Evolutionary conservation across 768 basidiomycete species (phyloP).

Genomic region (Calocybe gangraenosa): DNA sequence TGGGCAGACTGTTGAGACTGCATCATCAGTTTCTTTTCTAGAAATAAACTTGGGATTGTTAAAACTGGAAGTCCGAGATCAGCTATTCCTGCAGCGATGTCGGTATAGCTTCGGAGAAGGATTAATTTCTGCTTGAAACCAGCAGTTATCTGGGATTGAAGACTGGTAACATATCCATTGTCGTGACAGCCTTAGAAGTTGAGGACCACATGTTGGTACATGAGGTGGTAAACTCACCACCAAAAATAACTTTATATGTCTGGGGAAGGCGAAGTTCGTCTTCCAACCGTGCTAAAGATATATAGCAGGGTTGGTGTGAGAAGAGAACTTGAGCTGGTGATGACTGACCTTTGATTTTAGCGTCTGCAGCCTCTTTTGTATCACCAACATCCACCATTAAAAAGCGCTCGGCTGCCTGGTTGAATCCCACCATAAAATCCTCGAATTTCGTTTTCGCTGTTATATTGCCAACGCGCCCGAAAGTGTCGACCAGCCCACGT

Average conservation of each 20-base stretch:
- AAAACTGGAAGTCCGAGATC: conserved; percentile 54
- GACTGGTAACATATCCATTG: conserved; percentile 62
- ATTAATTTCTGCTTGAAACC: conserved; percentile 63
- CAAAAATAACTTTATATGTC: conserved; percentile 64
- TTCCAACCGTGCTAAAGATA: conserved; percentile 45
- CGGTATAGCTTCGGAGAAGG: conserved; percentile 58
- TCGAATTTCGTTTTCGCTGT: conserved; percentile 46
- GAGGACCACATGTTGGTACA: no score
- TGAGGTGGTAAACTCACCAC: conserved; percentile 35
- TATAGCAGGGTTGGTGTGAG: background rate
- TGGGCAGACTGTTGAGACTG: conserved; percentile 15
- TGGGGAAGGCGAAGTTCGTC: conserved; percentile 61
- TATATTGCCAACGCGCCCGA: conserved; percentile 34
- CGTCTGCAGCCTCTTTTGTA: conserved; percentile 71
- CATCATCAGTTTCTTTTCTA: conserved; percentile 46
- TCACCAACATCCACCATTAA: conserved; percentile 66
- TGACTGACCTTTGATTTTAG: conserved; percentile 64
- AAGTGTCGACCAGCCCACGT: conserved; percentile 50
- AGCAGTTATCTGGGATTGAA: conserved; percentile 61
- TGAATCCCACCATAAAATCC: conserved; percentile 66
- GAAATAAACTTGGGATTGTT: conserved; percentile 55
- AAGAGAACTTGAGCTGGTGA: background rate
- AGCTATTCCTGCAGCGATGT: conserved; percentile 55
- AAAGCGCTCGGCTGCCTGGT: conserved; percentile 64
- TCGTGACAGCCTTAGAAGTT: conserved; percentile 58